A percentile compares a stretch with the other conserved stretches of the same genome.
These are phyloP conservation scores for Phytophthora quininea DNA, from an alignment of 352 stramenopile genomes.

Conservation along the genomic window DNA sequence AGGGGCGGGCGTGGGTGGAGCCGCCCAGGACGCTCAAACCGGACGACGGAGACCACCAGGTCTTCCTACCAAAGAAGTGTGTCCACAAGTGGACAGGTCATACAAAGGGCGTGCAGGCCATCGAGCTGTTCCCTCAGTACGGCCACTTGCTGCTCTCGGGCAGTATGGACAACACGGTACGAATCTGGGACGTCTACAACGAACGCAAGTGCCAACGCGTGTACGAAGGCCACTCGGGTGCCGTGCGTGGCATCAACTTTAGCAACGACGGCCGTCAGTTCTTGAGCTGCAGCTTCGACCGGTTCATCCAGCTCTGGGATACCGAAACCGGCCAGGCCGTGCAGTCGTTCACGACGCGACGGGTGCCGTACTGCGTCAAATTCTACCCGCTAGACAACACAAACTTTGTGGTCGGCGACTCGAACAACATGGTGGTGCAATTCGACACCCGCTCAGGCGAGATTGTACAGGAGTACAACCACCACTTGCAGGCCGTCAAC, in stretches of 20 bases:
- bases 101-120: constrained; percentile 97
- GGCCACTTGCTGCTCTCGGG: constrained; percentile 97
- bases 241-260: constrained; percentile 96
- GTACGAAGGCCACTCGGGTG: constrained; percentile 94
- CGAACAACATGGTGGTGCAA: constrained; percentile 97
- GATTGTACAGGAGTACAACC: constrained; percentile 99
- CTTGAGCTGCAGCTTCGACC: constrained; percentile 96
- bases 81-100: constrained; percentile 97
- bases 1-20: constrained; percentile 95
- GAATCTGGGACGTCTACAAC: constrained; percentile 97
- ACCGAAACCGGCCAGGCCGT: constrained; percentile 95
- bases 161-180: constrained; percentile 93
- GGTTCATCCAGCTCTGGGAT: constrained; percentile 98
- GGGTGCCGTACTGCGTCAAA: constrained; percentile 91
- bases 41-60: constrained; percentile 87
- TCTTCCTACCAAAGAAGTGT: constrained; percentile 98
- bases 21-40: constrained; percentile 85
- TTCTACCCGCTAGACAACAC: constrained; percentile 98
- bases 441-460: constrained; percentile 89
- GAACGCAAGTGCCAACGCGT: constrained; percentile 84
- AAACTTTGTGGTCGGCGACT: constrained; percentile 96
- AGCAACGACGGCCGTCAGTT: constrained; percentile 95
- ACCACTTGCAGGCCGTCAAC: constrained; percentile 98
- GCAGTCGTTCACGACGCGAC: constrained; percentile 82
- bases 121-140: constrained; percentile 96